phyloP scores from a whole-genome alignment of 768 basidiomycete genomes.

The Tricholomella constricta region DNA sequence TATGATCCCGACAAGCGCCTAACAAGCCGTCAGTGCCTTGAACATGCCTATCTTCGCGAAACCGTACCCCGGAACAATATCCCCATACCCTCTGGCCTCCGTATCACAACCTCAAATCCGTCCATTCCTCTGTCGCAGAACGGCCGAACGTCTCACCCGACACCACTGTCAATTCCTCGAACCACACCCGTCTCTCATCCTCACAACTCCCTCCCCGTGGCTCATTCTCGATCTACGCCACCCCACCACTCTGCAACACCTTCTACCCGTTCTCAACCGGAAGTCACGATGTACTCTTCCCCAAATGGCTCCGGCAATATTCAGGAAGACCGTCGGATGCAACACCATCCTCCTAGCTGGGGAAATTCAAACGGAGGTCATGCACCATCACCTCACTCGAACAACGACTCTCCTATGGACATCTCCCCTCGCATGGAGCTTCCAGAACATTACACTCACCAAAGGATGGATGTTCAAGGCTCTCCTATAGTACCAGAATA shows the following conservation, averaged over 20 bases:
- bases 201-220: slow-evolving; percentile 13
- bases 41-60: slow-evolving; percentile 88
- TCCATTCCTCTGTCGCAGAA: slow-evolving; percentile 38
- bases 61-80: slow-evolving; percentile 68
- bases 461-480: slow-evolving; percentile 52
- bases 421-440: slow-evolving; percentile 52
- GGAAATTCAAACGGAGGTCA: slow-evolving; percentile 15
- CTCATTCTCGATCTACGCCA: slow-evolving; percentile 8
- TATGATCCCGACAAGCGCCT: slow-evolving; percentile 90
- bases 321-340: slow-evolving; percentile 29
- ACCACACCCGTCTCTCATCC: slow-evolving; percentile 34
- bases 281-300: slow-evolving; percentile 17
- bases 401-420: slow-evolving; percentile 64
- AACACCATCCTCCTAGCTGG: slow-evolving; percentile 25
- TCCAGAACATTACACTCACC: slow-evolving; percentile 43
- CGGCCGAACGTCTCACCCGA: slow-evolving; percentile 33
- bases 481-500: slow-evolving; percentile 57
- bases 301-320: slow-evolving; percentile 29
- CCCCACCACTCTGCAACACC: slow-evolving; percentile 13
- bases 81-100: slow-evolving; percentile 58
- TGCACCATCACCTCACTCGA: slow-evolving; percentile 24
- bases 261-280: slow-evolving; percentile 39
- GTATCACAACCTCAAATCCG: slow-evolving; percentile 39
- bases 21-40: slow-evolving; percentile 83
- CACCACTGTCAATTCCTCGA: slow-evolving; percentile 34